A percentile compares a stretch with the other conserved stretches of the same genome.
Conservation (phyloP, 2,329 filamentous ascomycete genomes). For the Fusarium proliferatum region DNA sequence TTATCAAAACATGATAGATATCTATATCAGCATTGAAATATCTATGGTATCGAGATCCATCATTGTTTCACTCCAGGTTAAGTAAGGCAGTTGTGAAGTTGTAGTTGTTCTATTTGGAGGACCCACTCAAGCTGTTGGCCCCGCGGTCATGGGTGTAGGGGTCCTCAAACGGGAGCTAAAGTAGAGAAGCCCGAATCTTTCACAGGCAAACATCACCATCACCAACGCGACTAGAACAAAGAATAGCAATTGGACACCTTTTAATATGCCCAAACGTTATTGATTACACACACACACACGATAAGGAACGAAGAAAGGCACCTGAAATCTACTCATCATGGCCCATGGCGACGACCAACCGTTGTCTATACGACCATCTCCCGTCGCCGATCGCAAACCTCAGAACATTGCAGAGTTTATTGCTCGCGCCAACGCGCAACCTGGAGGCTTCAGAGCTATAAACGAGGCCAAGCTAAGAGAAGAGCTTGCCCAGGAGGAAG, state of each 20-base stretch:
- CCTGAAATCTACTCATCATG: constrained; percentile 41
- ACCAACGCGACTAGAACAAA: not conserved
- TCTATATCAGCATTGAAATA: not conserved
- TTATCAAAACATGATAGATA: not conserved
- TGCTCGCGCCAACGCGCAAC: constrained; percentile 80
- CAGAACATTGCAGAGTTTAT: constrained; percentile 80
- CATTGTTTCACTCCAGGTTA: not conserved
- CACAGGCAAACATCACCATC: constrained; percentile 1
- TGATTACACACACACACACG: not conserved
- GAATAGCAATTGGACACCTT: not conserved
- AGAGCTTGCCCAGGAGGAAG: constrained; percentile 66
- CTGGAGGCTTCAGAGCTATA: constrained; percentile 82
- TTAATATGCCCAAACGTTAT: not conserved
- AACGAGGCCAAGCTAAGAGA: constrained; percentile 78
- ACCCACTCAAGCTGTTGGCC: constrained; percentile 13
- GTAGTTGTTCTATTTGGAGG: not conserved
- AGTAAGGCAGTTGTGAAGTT: not conserved
- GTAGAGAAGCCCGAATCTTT: constrained; percentile 3
- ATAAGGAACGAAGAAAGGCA: not conserved
- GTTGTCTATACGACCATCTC: constrained; percentile 55
- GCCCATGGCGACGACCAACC: constrained; percentile 49
- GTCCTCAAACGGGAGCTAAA: constrained; percentile 11
- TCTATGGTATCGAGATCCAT: not conserved
- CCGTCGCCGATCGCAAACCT: constrained; percentile 65
- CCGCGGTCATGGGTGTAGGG: not conserved